Evolutionary conservation across 768 basidiomycete species (phyloP).

Genomic region (Tricholoma saponaceum): DNA sequence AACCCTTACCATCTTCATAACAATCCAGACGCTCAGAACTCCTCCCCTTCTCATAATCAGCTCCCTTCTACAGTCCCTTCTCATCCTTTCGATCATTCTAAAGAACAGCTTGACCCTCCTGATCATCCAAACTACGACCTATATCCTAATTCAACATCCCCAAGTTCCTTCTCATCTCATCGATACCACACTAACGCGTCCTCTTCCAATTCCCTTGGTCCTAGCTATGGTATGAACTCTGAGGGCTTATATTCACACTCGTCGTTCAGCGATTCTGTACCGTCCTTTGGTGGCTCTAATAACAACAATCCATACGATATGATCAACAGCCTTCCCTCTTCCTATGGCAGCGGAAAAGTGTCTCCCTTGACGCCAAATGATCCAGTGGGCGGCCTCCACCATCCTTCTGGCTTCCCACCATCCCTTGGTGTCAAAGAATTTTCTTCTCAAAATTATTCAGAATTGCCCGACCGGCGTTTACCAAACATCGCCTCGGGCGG

Average conservation of each 20-base stretch:
- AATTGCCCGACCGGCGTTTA: conserved; percentile 58
- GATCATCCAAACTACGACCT: conserved; percentile 65
- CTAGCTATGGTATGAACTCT: conserved; percentile 46
- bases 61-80: conserved; percentile 20
- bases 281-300: conserved; percentile 51
- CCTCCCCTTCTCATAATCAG: conserved; percentile 29
- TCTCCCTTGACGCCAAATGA: conserved; percentile 74
- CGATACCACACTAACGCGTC: conserved; percentile 73
- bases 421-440: conserved; percentile 53
- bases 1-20: conserved; percentile 41
- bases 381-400: conserved; percentile 53
- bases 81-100: conserved; percentile 42
- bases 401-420: conserved; percentile 47
- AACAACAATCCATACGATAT: conserved; percentile 56
- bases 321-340: conserved; percentile 57
- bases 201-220: conserved; percentile 65
- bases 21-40: conserved; percentile 34
- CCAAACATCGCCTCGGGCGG: conserved; percentile 38
- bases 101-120: conserved; percentile 46
- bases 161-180: conserved; percentile 44
- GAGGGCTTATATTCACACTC: conserved; percentile 58
- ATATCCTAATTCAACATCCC: conserved; percentile 43
- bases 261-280: conserved; percentile 56
- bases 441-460: conserved; percentile 49
- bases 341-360: conserved; percentile 69